Base-by-base conservation (phyloP, 768 basidiomycete species). In the Pholiota molesta region DNA sequence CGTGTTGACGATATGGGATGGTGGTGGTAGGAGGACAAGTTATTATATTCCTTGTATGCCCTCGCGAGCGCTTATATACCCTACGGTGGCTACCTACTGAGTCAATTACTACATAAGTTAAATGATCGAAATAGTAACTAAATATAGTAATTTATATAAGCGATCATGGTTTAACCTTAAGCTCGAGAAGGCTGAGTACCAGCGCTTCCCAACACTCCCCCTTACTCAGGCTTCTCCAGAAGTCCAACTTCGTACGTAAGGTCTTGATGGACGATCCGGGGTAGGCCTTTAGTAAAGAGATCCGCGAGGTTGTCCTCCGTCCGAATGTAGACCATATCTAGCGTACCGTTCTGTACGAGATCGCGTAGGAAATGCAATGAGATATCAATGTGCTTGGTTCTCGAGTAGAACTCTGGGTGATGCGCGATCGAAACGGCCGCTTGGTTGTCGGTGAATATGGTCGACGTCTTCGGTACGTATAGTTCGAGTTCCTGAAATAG, bases 401-500 rank as follows among this genome's bases (percentile, higher is more conserved):
- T 33, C 0, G 63, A 59, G 23, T 66, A 66, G 51, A 57, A 60
- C 37, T 66, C 55, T 0, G 60, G 65, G 37, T 69, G 60, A 31
- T 58, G 59, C 14, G 60, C 59, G 52, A 65, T 62, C 6, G 61
- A 40, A 9, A 68, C 56, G 11, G 66, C 62, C 1, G 62, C 59
- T 49, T 65, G 66, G 44, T 68, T 68, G 51, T 68, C 66, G 1
- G 57, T 57, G 42, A 59, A 64, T 37, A 65, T 62, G 4, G 64
- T 65, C 7, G 57, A 29, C 29, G 53, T 19, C 21, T 52, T 23
- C 71, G 62, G 57, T n/a, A 65, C 14, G 11, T 49, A 53, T 21
- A 62, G 40, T 9, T 45, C 21, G n/a, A 65, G 57, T 57, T 72
- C 68, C 0, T 51, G 5, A 5, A 73, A 26, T 11, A 74, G 62